Percentiles rank a stretch among this genome's conserved stretches.
Conservation (phyloP, 1,284 basidiomycete species). For the Cutaneotrichosporon cyanovorans region DNA sequence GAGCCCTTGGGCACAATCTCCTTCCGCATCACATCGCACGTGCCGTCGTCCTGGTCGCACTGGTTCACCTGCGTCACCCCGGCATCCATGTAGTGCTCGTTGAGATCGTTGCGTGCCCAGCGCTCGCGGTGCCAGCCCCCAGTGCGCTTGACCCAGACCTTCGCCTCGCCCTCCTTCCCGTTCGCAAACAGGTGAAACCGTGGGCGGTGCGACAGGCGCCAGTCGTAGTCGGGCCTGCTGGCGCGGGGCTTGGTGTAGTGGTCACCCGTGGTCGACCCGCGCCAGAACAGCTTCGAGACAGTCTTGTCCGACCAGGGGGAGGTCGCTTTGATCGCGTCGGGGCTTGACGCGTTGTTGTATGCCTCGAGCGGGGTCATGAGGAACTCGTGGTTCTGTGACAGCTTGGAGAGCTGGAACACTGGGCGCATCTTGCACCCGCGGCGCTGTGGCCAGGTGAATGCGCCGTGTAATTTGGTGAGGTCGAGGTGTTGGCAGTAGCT, state of each 20-base stretch:
- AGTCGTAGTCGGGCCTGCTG: conserved; percentile 26
- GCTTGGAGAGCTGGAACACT: conserved; percentile 43
- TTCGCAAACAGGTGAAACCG: conserved; percentile 39
- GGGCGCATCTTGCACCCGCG: conserved; percentile 37
- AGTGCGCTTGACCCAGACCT: conserved; percentile 39
- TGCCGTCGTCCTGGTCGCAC: conserved; percentile 42
- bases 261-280: conserved; percentile 46
- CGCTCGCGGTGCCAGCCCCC: conserved; percentile 28
- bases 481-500: conserved; percentile 38
- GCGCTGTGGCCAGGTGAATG: conserved; percentile 33
- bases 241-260: conserved; percentile 18
- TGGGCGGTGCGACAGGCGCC: conserved; percentile 42
- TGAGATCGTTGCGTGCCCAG: conserved; percentile 32
- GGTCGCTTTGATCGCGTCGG: background rate
- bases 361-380: conserved; percentile 41
- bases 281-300: conserved; percentile 46
- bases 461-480: conserved; percentile 32
- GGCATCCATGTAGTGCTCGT: conserved; percentile 44
- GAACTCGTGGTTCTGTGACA: conserved; percentile 34
- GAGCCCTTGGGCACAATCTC: conserved; percentile 32
- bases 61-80: conserved; percentile 37
- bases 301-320: conserved; percentile 39
- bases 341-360: conserved; percentile 32
- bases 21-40: conserved; percentile 37
- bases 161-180: conserved; percentile 23